Evolutionary conservation across 208 protist species (phyloP).

Genomic region (Borovskyia barvae): DNA sequence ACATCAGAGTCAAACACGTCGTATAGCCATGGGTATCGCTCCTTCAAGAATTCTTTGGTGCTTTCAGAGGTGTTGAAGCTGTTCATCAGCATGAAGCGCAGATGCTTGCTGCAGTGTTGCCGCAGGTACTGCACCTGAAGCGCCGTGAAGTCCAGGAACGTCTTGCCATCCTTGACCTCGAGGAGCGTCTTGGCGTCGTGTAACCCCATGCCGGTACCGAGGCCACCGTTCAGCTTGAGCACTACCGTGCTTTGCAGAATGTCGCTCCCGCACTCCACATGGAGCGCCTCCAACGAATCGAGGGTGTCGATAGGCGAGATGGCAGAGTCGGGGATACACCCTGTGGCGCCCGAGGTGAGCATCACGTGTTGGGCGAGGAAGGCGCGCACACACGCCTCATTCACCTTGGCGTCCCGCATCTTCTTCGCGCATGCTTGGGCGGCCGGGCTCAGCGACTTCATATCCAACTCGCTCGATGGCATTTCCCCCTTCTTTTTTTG

Average conservation of each 20-base stretch:
- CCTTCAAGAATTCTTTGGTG: slow-evolving; percentile 73
- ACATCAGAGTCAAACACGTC: slow-evolving; percentile 60
- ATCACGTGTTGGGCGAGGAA: slow-evolving; percentile 62
- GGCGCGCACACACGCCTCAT: slow-evolving; percentile 56
- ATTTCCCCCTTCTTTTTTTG: slow-evolving; percentile 3
- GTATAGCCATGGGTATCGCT: slow-evolving; percentile 47
- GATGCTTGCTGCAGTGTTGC: slow-evolving; percentile 65
- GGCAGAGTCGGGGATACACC: slow-evolving; percentile 46
- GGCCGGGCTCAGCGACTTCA: slow-evolving; percentile 30
- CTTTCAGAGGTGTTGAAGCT: slow-evolving; percentile 97
- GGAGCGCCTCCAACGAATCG: slow-evolving; percentile 38
- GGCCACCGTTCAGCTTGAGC: slow-evolving; percentile 97
- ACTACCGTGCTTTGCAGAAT: slow-evolving; percentile 91
- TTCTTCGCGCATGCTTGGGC: slow-evolving; percentile 61
- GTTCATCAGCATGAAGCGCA: slow-evolving; percentile 99
- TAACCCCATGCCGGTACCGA: slow-evolving; percentile 92
- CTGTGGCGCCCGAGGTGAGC: slow-evolving; percentile 44
- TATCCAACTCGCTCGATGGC: slow-evolving; percentile 15
- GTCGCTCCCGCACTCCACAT: slow-evolving; percentile 12
- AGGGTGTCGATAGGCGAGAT: slow-evolving; percentile 47
- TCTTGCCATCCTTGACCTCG: slow-evolving; percentile 87
- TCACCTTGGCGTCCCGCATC: slow-evolving; percentile 61
- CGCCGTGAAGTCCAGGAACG: slow-evolving; percentile 98
- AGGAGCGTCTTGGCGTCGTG: slow-evolving; percentile 91
- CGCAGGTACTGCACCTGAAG: slow-evolving; percentile 94